Evolutionary conservation across 305 asterid species (phyloP).

Genomic region (Solanum chacoense): DNA sequence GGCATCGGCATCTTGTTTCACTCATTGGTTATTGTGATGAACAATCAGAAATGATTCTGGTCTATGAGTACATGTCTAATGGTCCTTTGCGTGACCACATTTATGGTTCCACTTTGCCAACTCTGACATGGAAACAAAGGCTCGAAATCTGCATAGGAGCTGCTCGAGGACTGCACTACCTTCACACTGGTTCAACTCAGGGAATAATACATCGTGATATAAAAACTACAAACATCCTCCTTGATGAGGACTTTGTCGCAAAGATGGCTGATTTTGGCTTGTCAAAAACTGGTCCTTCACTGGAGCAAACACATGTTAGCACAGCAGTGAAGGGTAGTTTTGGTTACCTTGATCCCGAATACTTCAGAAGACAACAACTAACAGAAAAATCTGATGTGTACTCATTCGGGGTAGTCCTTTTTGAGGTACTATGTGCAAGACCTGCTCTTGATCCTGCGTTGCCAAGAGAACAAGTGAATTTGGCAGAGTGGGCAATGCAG

Average conservation of each 20-base stretch:
- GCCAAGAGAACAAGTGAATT: constrained; percentile 75
- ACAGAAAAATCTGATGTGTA: constrained; percentile 84
- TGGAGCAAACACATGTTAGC: constrained; percentile 89
- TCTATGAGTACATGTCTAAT: constrained; percentile 76
- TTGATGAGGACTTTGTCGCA: constrained; percentile 56
- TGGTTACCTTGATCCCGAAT: constrained; percentile 90
- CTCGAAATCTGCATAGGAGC: constrained; percentile 89
- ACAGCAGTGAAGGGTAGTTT: constrained; percentile 95
- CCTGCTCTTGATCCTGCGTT: constrained; percentile 78
- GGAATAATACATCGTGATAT: constrained; percentile 88
- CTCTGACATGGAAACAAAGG: constrained; percentile 65
- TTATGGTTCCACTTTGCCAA: constrained; percentile 47
- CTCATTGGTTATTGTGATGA: constrained; percentile 89
- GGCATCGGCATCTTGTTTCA: constrained; percentile 89
- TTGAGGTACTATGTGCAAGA: constrained; percentile 83
- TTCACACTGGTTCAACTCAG: constrained; percentile 84
- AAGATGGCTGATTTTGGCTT: constrained; percentile 87
- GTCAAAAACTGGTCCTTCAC: constrained; percentile 72
- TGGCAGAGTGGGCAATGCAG: constrained; percentile 88
- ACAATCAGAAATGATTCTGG: constrained; percentile 78
- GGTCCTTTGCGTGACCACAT: constrained; percentile 86
- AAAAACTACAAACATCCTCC: constrained; percentile 80
- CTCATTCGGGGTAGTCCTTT: constrained; percentile 83
- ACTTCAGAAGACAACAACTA: constrained; percentile 82
- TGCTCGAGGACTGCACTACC: constrained; percentile 79